Conservation (phyloP, 148 eudicot genomes). For the Mesembryanthemum crystallinum region DNA sequence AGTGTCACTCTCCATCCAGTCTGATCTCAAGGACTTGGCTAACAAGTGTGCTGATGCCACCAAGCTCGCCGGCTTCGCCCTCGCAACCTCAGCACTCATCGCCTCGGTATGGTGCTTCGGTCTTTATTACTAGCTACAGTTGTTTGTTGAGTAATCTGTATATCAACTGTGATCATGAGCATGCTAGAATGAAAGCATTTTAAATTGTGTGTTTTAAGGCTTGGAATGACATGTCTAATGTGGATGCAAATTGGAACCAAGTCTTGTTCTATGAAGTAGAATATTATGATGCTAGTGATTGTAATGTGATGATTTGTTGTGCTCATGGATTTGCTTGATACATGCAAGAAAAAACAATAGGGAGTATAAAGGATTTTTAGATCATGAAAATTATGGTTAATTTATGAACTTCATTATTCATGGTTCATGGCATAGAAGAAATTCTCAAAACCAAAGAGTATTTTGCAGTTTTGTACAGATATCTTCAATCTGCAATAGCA, state of each 20-base stretch:
- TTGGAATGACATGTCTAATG: neutral
- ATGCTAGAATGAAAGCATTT: neutral
- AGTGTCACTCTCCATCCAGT: conserved; percentile 69
- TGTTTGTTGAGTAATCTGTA: neutral
- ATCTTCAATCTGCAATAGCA: neutral
- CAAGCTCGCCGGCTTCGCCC: conserved; percentile 94
- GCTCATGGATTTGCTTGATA: neutral
- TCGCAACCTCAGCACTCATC: conserved; percentile 91
- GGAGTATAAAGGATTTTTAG: neutral
- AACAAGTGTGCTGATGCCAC: conserved; percentile 82
- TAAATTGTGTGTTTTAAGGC: neutral
- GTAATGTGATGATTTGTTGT: neutral
- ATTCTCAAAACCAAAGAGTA: neutral
- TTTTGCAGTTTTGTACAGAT: neutral
- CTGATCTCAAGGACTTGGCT: conserved; percentile 83
- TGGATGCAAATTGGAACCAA: neutral
- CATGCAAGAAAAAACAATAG: neutral
- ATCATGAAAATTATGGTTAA: neutral
- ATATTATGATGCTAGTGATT: neutral
- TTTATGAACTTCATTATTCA: neutral
- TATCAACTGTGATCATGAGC: neutral
- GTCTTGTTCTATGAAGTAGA: neutral
- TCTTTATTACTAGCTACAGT: neutral
- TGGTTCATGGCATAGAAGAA: neutral
- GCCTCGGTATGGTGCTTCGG: conserved; percentile 57